These are phyloP conservation scores for Porcisia hertigi DNA, from an alignment of 208 protist genomes.

Conservation along the genomic window DNA sequence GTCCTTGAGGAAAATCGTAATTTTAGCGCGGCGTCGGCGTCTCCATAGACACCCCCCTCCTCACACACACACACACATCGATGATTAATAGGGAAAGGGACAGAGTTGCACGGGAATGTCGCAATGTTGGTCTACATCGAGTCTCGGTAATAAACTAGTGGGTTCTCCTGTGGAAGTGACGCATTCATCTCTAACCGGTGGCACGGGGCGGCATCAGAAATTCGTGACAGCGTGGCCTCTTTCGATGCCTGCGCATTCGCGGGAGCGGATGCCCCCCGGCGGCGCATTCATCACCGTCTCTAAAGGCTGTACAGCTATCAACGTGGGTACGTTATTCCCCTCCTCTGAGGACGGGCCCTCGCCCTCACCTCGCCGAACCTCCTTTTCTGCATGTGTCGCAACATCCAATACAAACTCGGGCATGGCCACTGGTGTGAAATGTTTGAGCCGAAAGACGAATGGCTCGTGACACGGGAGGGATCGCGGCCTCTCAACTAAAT, in stretches of 20 bases:
- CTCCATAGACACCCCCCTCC: no score
- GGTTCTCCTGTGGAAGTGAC: not conserved
- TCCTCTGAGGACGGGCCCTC: not conserved
- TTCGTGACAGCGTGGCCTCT: not conserved
- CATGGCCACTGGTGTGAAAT: constrained; percentile 16
- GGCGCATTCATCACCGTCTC: not conserved
- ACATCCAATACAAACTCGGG: constrained; percentile 21
- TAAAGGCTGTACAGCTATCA: constrained; percentile 2
- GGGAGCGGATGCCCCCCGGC: no score
- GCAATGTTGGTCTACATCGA: not conserved
- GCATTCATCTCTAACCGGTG: not conserved
- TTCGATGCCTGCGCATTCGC: not conserved
- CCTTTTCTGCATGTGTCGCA: constrained; percentile 14
- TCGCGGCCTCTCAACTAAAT: constrained; percentile 11
- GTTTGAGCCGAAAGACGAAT: constrained; percentile 22
- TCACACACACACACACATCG: not conserved
- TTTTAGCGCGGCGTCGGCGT: not conserved
- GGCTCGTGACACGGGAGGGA: constrained; percentile 21
- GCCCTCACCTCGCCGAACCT: constrained; percentile 6
- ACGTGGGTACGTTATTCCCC: constrained; percentile 2
- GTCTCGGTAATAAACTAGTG: not conserved
- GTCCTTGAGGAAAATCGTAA: not conserved
- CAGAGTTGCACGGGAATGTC: not conserved
- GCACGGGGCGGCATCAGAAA: not conserved
- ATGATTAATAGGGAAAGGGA: not conserved